Percentiles rank a stretch among this genome's conserved stretches.
Evolutionary conservation across 78 protist genomes (phyloP).

Genomic region (Protostelium mycophagum): DNA sequence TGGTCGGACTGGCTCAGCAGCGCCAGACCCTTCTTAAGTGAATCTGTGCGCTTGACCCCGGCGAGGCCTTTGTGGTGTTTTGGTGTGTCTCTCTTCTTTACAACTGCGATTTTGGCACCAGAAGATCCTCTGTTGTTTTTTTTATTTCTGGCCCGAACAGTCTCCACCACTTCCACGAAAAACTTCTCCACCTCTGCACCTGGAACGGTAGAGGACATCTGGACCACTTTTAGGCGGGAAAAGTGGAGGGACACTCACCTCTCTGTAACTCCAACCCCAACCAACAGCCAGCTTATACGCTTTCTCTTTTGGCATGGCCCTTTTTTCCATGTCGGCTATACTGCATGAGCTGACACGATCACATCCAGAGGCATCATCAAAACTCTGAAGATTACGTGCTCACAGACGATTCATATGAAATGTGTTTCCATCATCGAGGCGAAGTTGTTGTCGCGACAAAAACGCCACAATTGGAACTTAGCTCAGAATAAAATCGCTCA

Average conservation of each 20-base stretch:
- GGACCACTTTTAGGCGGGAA: not conserved
- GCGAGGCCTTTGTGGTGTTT: not conserved
- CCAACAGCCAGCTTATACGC: not conserved
- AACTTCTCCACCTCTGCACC: not conserved
- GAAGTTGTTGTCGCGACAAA: too few species aligned
- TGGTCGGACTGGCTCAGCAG: not conserved
- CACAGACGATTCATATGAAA: too few species aligned
- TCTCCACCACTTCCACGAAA: not conserved
- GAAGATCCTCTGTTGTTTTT: not conserved
- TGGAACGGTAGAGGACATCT: not conserved
- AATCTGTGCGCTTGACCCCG: not conserved
- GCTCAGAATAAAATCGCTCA: not conserved
- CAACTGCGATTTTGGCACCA: too few species aligned
- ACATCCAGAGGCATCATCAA: too few species aligned
- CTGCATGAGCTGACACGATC: not conserved
- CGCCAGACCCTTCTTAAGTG: not conserved
- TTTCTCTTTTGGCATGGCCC: not conserved
- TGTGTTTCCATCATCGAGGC: not conserved
- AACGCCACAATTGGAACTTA: too few species aligned
- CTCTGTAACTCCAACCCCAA: not conserved
- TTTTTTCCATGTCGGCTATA: not conserved
- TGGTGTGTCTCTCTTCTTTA: not conserved
- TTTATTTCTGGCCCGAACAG: not conserved
- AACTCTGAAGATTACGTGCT: too few species aligned
- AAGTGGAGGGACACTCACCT: not conserved